Conservation (phyloP, 163 green algal genomes). For the Volvox carteri region DNA sequence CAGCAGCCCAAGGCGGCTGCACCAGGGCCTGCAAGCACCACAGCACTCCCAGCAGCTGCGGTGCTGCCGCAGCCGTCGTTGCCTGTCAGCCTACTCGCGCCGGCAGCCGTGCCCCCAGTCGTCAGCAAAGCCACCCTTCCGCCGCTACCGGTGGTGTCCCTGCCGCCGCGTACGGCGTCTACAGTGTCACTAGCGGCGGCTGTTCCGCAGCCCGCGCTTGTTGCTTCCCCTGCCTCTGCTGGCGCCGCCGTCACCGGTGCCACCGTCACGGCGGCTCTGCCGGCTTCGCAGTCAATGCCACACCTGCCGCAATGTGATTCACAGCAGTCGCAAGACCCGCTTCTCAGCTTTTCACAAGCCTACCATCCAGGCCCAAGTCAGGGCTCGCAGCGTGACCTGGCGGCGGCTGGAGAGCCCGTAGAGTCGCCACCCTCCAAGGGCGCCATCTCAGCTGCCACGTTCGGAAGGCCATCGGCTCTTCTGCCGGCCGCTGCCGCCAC, state of each 20-base stretch:
- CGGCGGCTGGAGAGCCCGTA: background rate
- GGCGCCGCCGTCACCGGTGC: background rate
- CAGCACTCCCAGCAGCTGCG: background rate
- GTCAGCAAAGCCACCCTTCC: constrained; percentile 18
- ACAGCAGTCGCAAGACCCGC: background rate
- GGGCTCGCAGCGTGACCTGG: background rate
- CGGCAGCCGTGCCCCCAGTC: background rate
- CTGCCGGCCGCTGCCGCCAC: background rate
- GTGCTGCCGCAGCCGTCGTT: constrained; percentile 8
- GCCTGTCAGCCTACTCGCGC: background rate
- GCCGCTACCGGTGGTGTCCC: background rate
- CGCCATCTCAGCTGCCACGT: background rate
- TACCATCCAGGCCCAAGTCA: background rate
- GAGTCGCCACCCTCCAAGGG: background rate
- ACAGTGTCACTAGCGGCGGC: background rate
- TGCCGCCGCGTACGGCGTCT: background rate
- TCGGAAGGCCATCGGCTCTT: background rate
- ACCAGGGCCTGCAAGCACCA: background rate
- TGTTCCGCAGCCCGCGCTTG: background rate
- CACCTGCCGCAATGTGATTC: background rate
- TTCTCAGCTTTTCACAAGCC: background rate
- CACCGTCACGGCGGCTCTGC: background rate
- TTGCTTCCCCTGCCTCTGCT: background rate
- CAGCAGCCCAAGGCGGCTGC: background rate
- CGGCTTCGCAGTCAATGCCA: background rate